phyloP scores from a whole-genome alignment of 192 early-diverging fungal species.

The Entophlyctis luteolus region DNA sequence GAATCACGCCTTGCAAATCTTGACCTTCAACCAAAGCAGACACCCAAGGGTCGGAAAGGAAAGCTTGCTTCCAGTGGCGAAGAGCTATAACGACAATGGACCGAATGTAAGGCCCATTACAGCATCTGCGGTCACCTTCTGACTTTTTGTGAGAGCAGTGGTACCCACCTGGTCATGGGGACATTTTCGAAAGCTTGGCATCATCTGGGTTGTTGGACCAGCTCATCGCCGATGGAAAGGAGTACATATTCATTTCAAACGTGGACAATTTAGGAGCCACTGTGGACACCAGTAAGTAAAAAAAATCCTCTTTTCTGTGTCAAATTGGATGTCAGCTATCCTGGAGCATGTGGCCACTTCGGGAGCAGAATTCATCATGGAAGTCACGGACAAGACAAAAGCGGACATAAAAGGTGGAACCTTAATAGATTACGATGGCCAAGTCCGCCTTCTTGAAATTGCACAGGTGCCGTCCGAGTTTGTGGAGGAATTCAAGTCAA shows the following conservation, averaged over 20 bases:
- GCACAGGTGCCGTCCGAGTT: conserved; percentile 96
- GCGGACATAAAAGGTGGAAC: conserved; percentile 99
- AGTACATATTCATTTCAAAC: conserved; percentile 98
- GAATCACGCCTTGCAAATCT: conserved; percentile 82
- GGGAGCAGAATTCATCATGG: conserved; percentile 95
- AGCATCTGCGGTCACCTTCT: too few species aligned
- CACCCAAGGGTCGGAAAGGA: conserved; percentile 94
- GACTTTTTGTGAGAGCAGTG: conserved; percentile 33
- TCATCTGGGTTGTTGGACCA: conserved; percentile 93
- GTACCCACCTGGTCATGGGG: conserved; percentile 98
- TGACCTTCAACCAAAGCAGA: conserved; percentile 97
- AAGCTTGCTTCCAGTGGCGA: conserved; percentile 79
- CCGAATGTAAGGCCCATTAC: too few species aligned
- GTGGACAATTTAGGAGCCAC: conserved; percentile 98
- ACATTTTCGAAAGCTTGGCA: conserved; percentile 90
- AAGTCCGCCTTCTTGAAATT: conserved; percentile 90
- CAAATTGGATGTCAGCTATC: conserved; percentile 70
- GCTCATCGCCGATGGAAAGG: conserved; percentile 88
- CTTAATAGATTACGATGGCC: conserved; percentile 93
- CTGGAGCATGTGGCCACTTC: conserved; percentile 84
- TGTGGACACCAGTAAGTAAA: conserved; percentile 68
- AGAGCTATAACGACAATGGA: conserved; percentile 56
- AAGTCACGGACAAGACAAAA: conserved; percentile 99
- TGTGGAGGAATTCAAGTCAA: conserved; percentile 94
- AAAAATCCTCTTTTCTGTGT: neutral